phyloP scores from a whole-genome alignment of 225 moss, liverwort and hornwort species.

The Anthoceros angustus region DNA sequence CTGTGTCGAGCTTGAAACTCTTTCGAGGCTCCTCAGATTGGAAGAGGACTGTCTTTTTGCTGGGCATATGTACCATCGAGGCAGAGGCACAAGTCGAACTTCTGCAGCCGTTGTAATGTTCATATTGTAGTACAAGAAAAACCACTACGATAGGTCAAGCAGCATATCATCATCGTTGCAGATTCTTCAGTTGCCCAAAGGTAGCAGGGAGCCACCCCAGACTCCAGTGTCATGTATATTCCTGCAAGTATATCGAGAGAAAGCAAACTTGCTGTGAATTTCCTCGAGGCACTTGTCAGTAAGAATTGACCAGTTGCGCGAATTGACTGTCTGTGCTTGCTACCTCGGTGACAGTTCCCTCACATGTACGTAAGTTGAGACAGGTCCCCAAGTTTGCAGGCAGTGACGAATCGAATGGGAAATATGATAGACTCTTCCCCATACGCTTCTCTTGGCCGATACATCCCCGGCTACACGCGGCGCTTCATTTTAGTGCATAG shows the following conservation, averaged over 20 bases:
- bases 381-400: constrained; percentile 31
- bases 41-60: too few relatives aligned
- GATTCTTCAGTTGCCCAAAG: constrained; percentile 30
- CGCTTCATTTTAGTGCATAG: too few relatives aligned
- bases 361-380: constrained; percentile 36
- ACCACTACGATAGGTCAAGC: too few relatives aligned
- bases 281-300: not conserved
- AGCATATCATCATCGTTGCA: constrained; percentile 7
- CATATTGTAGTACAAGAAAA: too few relatives aligned
- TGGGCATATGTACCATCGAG: too few relatives aligned
- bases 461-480: too few relatives aligned
- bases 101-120: too few relatives aligned
- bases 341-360: not conserved
- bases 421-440: constrained; percentile 39
- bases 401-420: constrained; percentile 20
- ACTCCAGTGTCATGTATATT: constrained; percentile 33
- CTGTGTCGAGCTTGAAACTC: too few relatives aligned
- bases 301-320: not conserved
- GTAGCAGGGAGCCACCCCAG: constrained; percentile 47
- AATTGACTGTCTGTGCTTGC: not conserved
- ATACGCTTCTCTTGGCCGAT: not conserved
- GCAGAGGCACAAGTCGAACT: too few relatives aligned
- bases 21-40: too few relatives aligned
- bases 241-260: constrained; percentile 16
- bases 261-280: not conserved